Base-by-base conservation (phyloP, 2,329 filamentous ascomycete species). In the Colletotrichum sp. region DNA sequence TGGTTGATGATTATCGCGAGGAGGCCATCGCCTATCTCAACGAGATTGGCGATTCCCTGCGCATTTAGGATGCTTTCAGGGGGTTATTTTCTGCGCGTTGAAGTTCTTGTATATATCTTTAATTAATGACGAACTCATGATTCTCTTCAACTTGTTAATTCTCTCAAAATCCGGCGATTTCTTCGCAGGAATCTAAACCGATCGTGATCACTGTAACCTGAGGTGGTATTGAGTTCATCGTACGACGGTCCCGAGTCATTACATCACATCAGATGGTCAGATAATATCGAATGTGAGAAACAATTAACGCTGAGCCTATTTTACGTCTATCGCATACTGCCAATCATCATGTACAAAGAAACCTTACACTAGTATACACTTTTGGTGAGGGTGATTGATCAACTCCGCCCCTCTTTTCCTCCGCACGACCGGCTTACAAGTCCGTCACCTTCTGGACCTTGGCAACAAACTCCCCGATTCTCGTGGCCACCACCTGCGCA, bases 401-500 rank as follows among this genome's bases (percentile, higher is more conserved):
- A 8, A 52, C 4, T 52, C 1, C 12, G 44, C 44, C 44, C 44
- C 44, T 52, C n/a, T 48, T 26, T 65, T 64, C 9, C 24, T n/a
- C 55, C 7, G 59, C 26, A 5, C 22, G 3, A 13, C 18, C 28
- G 2, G 18, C 55, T 5, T 59, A 28, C 24, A 34, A 22, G 44
- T 30, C 62, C 24, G 30, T 32, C 24, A 22, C 32, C 32, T 28
- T 48, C n/a, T 62, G 52, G 6, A 68, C 52, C 16, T 36, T 32
- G 15, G 12, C 60, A 15, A 72, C 22, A 18, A 72, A 72, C 36
- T 62, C 34, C 12, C 71, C 71, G 12, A 72, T 72, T 24, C 52
- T 68, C 10, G 34, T 44, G 9, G 71, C 71, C n/a, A 72, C 71
- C 30, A n/a, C 22, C 22, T 62, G 64, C 10, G 71, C 71, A 36